These are phyloP conservation scores for Xylaria palmicola DNA, from an alignment of 495 filamentous ascomycete genomes.

Conservation along the genomic window DNA sequence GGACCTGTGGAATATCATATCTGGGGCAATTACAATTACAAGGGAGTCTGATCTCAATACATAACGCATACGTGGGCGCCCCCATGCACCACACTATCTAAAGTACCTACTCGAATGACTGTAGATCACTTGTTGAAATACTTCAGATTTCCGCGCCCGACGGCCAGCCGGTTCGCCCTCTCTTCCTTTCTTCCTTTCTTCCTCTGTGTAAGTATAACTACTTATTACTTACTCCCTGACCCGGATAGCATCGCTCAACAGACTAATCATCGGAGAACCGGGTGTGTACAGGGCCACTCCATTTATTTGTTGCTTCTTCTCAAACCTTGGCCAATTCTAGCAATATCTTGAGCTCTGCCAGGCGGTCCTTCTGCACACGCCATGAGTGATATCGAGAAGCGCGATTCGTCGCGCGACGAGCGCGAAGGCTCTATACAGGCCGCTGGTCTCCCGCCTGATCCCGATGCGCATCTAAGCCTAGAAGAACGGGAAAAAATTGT, in stretches of 20 bases:
- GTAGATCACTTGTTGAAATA: conserved; percentile 5
- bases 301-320: background rate
- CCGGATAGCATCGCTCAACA: background rate
- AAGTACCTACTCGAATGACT: background rate
- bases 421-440: conserved; percentile 21
- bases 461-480: conserved; percentile 65
- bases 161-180: background rate
- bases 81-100: background rate
- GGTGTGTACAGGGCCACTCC: background rate
- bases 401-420: conserved; percentile 27
- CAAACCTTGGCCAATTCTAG: background rate
- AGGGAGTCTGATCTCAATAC: no score
- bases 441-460: conserved; percentile 46
- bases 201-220: background rate
- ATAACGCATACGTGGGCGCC: no score
- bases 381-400: conserved; percentile 35
- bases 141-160: background rate
- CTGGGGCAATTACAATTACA: no score
- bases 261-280: background rate
- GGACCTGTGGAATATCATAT: no score
- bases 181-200: background rate
- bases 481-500: conserved; percentile 69
- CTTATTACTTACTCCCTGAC: background rate
- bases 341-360: background rate
- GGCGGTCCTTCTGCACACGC: background rate